Percentiles rank a stretch among this genome's conserved stretches.
These are phyloP conservation scores for Musa troglodytarum DNA, from an alignment of 176 grass and related monocot species.

Conservation along the genomic window DNA sequence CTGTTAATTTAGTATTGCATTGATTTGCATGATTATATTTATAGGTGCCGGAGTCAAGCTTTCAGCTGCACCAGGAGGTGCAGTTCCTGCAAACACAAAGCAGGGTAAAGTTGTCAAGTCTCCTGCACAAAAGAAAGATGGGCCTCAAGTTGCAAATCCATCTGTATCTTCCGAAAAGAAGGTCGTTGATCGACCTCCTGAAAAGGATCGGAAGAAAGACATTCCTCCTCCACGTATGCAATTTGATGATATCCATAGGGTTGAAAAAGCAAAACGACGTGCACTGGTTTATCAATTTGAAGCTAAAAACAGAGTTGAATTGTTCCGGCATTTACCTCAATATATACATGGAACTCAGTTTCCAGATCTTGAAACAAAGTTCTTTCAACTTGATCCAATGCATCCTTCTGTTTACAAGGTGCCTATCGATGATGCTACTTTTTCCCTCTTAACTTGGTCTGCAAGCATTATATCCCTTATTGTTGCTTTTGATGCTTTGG, in stretches of 20 bases:
- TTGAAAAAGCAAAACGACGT: conserved; percentile 50
- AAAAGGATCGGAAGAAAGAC: conserved; percentile 57
- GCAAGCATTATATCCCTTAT: no score
- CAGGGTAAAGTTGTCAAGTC: conserved; percentile 42
- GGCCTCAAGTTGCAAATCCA: conserved; percentile 22
- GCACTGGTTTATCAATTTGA: conserved; percentile 50
- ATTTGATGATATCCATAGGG: conserved; percentile 47
- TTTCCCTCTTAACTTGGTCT: no score
- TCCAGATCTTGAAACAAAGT: conserved; percentile 64
- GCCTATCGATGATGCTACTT: not conserved
- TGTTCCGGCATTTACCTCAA: conserved; percentile 70
- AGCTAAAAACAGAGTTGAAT: conserved; percentile 54
- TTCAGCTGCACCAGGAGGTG: conserved; percentile 15
- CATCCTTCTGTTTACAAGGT: conserved; percentile 94
- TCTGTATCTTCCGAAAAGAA: conserved; percentile 44
- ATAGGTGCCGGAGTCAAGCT: conserved; percentile 10
- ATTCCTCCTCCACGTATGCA: conserved; percentile 52
- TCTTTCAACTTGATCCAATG: conserved; percentile 51
- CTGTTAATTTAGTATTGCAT: no score
- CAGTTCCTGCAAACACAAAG: conserved; percentile 18
- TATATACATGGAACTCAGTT: conserved; percentile 62
- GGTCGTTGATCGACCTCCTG: conserved; percentile 17
- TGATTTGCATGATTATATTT: conserved; percentile 10
- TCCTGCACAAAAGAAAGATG: conserved; percentile 41
- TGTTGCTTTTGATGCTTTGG: no score